Base-by-base conservation (phyloP, 2,329 filamentous ascomycete species). In the Gnomoniopsis sp. region DNA sequence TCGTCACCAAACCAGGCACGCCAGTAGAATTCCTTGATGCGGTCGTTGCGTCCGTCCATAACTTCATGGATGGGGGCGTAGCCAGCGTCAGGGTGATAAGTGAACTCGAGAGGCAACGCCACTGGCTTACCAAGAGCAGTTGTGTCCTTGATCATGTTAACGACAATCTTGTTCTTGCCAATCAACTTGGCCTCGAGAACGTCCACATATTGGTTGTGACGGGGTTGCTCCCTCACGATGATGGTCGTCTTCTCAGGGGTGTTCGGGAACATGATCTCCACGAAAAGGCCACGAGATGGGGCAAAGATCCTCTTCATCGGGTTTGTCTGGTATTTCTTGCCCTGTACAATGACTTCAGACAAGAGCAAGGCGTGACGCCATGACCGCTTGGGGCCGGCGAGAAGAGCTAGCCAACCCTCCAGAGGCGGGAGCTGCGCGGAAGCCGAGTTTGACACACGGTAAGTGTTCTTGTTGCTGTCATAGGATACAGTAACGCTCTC, bases 21-120 rank as follows among this genome's bases (percentile, higher is more conserved):
- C 87, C 96, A 99, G 82, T 99, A 99, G 74, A 99, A 99, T 75
- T 96, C 91, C 81, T 99, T 99, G 81, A 99, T 98, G 64, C 91
- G 90, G 71, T 99, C 93, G 72, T 99, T 99, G 70, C 95, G 91
- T 57, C 86, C 89, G 38, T 92, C 85, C 95, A 99, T 99, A 63
- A 98, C 89, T 75, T 99, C 95, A 62, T 89, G 89, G 66, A 99
- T 96, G 19, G 95, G 95, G n/a, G 96, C 93, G 71, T 97, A 99
- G 33, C 95, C 95, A 58, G 91, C 89, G 75, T 98, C 93, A 2
- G 95, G 95, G 71, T 93, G 90, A 77, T 99, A 99, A 6, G 85
- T 91, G 79, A 98, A 98, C 71, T 88, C 86, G 65, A 99, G 86
- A 22, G 90, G 88, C 59, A 99, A 78, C 22, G 91, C 84, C n/a